A percentile compares a stretch with the other conserved stretches of the same genome.
phyloP scores from a whole-genome alignment of 1,284 basidiomycete genomes.

The Heliocybe sulcata region DNA sequence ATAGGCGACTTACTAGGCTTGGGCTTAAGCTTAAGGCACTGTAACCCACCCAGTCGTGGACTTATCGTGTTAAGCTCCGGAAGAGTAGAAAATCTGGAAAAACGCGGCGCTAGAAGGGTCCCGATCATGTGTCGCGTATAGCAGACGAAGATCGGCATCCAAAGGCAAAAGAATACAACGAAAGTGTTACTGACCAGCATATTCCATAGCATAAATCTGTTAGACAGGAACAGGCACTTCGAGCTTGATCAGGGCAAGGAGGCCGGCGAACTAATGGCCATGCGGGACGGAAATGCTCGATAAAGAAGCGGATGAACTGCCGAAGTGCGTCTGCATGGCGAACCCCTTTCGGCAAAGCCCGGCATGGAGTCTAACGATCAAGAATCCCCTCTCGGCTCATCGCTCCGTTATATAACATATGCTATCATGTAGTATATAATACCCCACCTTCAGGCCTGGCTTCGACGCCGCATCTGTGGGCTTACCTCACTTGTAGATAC shows the following conservation, averaged over 20 bases:
- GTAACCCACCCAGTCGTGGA: no score
- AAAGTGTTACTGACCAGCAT: no score
- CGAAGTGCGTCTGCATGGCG: no score
- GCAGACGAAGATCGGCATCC: background rate
- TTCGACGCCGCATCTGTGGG: background rate
- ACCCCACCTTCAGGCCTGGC: background rate
- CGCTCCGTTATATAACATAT: background rate
- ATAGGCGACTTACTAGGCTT: no score
- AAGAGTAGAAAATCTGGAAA: background rate
- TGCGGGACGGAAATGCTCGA: no score
- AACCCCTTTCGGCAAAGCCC: no score
- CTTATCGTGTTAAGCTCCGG: background rate
- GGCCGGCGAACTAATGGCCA: no score
- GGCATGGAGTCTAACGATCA: background rate
- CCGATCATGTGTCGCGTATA: background rate
- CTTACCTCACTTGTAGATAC: background rate
- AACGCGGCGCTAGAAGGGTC: background rate
- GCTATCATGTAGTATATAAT: background rate
- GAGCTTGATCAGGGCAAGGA: no score
- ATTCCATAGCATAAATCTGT: no score
- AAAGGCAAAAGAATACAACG: background rate
- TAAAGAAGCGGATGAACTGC: no score
- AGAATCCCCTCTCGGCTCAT: background rate
- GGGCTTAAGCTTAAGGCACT: no score
- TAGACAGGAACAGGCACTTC: no score